phyloP scores from a whole-genome alignment of 768 basidiomycete species.

The Rhizopogon rudus region DNA sequence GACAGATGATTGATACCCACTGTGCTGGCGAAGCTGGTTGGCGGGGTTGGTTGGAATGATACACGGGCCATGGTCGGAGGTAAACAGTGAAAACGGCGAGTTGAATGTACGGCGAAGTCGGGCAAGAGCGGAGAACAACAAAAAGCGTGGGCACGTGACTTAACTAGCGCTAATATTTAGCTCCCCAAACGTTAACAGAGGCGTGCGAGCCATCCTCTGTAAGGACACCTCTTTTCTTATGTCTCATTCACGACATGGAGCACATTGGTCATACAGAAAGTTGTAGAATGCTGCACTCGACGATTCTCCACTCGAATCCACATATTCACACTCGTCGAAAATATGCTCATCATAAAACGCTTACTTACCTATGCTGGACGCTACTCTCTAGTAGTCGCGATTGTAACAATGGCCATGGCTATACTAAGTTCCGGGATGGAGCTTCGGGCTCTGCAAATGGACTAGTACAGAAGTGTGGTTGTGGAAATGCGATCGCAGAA shows the following conservation, averaged over 20 bases:
- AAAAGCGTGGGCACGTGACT: conserved; percentile 13
- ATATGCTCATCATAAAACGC: no score
- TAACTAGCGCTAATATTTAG: no score
- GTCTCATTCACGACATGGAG: no score
- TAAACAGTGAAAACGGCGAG: conserved; percentile 2
- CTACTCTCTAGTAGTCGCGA: no score
- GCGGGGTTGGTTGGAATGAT: conserved; percentile 33
- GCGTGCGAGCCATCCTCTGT: no score
- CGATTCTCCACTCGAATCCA: no score
- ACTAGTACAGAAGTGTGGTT: not conserved
- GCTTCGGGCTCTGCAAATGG: not conserved
- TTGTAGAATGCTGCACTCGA: no score
- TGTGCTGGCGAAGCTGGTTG: conserved; percentile 30
- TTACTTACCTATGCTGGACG: no score
- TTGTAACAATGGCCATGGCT: not conserved
- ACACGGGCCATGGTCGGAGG: conserved; percentile 41
- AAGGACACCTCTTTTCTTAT: no score
- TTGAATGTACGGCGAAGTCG: not conserved
- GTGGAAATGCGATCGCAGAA: not conserved
- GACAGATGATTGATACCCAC: conserved; percentile 25
- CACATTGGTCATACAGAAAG: no score
- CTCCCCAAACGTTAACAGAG: no score
- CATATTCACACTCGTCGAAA: no score
- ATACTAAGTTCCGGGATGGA: not conserved
- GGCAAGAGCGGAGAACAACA: conserved; percentile 4